Base-by-base conservation (phyloP, 192 early-diverging fungal genomes). In the Piromyces sp. region DNA sequence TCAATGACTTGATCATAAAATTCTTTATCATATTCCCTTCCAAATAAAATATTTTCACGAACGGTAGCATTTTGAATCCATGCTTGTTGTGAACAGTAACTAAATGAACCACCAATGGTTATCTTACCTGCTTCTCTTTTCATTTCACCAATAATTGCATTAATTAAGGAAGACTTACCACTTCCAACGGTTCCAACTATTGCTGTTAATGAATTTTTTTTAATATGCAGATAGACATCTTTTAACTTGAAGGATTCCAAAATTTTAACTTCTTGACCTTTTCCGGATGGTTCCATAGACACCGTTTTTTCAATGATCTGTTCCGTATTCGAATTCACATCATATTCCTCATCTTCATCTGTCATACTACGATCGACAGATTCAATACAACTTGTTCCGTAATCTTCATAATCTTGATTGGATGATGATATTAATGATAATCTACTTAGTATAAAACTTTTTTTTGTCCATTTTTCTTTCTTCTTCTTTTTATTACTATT, bases 31-130 rank as follows among this genome's bases (percentile, higher is more conserved):
- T 89, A 97, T 14, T 86, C 84, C 7, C 87, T 83, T 37, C 95
- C 95, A 86, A 99, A 98, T 28, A 93, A 80, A 83, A 99, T 97
- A 82, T 93, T 94, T 81, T 88, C 90, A 0, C 88, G 79, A 68
- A 92, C 85, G 1, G 89, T 89, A 2, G 87, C 89, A 82, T 92
- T 92, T 9, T 82, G 79, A 16, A 89, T 82, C 12, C 68, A 58
- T 26, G 81, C 79, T 26, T 30, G 2, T 6, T 80, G 38, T 19
- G 82, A 80, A 68, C 79, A 82, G 6, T 68, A 68, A 68, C 51
- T 68, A n/a, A n/a, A 68, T 0, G 51, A 87, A 6, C 94, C 93
- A 22, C 87, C 86, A 13, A 94, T 88, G 0, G 84, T 80, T 3
- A 95, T 89, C 0, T 82, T 80, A 14, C 95, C 95, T 15, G 79